Evolutionary conservation across 2,329 filamentous ascomycete species (phyloP), one percentile per base, ranked within the genome.

Genomic region (Albifimbria verrucaria): DNA sequence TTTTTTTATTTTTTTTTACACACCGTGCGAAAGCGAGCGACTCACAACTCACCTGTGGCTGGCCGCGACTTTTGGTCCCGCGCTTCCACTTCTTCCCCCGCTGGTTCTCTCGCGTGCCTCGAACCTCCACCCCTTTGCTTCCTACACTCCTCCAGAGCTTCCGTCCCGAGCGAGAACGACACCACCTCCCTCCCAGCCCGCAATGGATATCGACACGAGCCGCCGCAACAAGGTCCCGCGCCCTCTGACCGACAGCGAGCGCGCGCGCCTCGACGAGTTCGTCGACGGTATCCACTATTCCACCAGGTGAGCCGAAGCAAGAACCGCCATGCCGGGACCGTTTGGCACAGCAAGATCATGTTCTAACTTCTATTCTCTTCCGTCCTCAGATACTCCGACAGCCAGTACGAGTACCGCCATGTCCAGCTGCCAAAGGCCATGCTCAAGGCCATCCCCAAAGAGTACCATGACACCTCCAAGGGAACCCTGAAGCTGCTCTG

Each of bases 381-480:
- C 15, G 44, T 39, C 21, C 49, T 28, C 69, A 97, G 94, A 71
- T 99, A 99, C 72, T 92, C 88, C 24, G 94, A 99, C 67, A 87
- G 84, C 73, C 85, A 94, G 72, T 96, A 87, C 73, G 94, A 99
- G 75, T 99, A 99, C 76, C 90, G 94, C 59, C 94, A 99, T 73
- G 94, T 99, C 54, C 92, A 97, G 73, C 85, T 99, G 25, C 94
- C 94, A 43, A 99, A 99, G 76, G 87, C 91, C 62, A 99, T 99
- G 94, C 86, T 99, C 59, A 97, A 97, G 75, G 89, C 85, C 41
- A 97, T 99, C 62, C 94, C 94, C 20, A 88, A 92, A 70, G 93
- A 97, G 59, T 96, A 96, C 73, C 93, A 96, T 68, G 92, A 97
- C 72, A 81, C 86, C 49, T 77, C 85, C 50, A 91, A 96, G 73